Conservation (phyloP, 169 alveolate species). For the Cryptosporidium bovis region DNA sequence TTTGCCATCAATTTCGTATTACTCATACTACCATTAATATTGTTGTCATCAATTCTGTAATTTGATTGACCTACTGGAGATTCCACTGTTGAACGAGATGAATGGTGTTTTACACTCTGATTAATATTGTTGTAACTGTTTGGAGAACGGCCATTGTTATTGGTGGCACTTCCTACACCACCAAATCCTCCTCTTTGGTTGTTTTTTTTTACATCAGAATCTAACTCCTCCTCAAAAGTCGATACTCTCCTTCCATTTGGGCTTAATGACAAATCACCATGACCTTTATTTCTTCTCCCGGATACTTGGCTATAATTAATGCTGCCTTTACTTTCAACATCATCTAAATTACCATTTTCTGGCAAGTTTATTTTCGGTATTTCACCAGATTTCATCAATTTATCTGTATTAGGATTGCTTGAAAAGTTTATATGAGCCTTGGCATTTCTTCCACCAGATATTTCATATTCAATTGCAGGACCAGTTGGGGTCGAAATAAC, state of each 20-base stretch:
- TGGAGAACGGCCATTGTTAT: neutral
- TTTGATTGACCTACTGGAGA: neutral
- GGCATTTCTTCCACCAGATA: slow-evolving; percentile 67
- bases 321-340: too few relatives aligned
- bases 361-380: slow-evolving; percentile 57
- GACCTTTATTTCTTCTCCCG: too few relatives aligned
- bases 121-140: neutral
- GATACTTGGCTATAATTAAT: too few relatives aligned
- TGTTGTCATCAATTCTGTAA: too few relatives aligned
- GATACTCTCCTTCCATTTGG: slow-evolving; percentile 40
- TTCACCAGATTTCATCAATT: slow-evolving; percentile 11
- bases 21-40: too few relatives aligned
- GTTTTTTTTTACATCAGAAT: neutral
- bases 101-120: neutral
- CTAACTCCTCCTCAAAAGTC: slow-evolving; percentile 19
- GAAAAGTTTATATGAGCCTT: slow-evolving; percentile 70
- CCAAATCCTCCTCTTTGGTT: neutral
- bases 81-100: neutral
- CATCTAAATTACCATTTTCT: neutral
- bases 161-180: neutral
- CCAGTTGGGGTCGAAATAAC: slow-evolving; percentile 69
- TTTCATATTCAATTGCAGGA: slow-evolving; percentile 72
- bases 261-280: neutral
- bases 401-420: slow-evolving; percentile 7
- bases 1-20: neutral